These are phyloP conservation scores for Neoascochyta sp. DNA, from an alignment of 2,329 filamentous ascomycete genomes.

Conservation along the genomic window DNA sequence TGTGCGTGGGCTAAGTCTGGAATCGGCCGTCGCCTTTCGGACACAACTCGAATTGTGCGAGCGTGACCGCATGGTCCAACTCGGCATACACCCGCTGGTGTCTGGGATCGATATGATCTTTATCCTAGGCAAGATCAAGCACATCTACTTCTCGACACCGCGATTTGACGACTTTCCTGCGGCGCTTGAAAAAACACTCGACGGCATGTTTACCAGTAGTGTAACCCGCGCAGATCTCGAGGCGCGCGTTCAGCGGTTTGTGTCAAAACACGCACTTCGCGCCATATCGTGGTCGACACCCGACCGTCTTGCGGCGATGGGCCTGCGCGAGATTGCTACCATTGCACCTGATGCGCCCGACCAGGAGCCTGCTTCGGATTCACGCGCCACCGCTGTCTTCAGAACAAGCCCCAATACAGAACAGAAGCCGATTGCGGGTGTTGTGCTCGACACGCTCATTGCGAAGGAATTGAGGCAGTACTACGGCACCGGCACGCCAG, in stretches of 20 bases:
- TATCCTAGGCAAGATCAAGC: constrained; percentile 16
- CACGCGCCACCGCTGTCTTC: too few relatives aligned
- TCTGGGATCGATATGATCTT: constrained; percentile 22
- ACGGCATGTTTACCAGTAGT: constrained; percentile 11
- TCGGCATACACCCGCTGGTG: constrained; percentile 21
- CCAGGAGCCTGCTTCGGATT: constrained; percentile 5
- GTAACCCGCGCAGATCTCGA: constrained; percentile 16
- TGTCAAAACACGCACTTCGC: constrained; percentile 14
- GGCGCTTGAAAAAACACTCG: constrained; percentile 12
- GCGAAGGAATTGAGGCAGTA: constrained; percentile 19
- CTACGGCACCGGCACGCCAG: constrained; percentile 14
- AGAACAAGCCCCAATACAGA: constrained; percentile 2
- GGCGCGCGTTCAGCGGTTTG: constrained; percentile 15
- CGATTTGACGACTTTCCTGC: constrained; percentile 1
- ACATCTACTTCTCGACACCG: constrained; percentile 7
- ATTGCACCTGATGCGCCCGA: too few relatives aligned
- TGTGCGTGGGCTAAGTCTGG: constrained; percentile 6
- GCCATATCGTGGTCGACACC: constrained; percentile 17
- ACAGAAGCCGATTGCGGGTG: constrained; percentile 8
- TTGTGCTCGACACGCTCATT: constrained; percentile 16
- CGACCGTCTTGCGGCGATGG: constrained; percentile 25
- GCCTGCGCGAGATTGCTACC: constrained; percentile 10
- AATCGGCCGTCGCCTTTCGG: constrained; percentile 1
- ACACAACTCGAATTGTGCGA: constrained; percentile 1
- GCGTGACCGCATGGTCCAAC: constrained; percentile 10